Percentiles rank a stretch among this genome's conserved stretches.
phyloP scores from a whole-genome alignment of 495 filamentous ascomycete genomes.

The Daldinia vernicosa region DNA sequence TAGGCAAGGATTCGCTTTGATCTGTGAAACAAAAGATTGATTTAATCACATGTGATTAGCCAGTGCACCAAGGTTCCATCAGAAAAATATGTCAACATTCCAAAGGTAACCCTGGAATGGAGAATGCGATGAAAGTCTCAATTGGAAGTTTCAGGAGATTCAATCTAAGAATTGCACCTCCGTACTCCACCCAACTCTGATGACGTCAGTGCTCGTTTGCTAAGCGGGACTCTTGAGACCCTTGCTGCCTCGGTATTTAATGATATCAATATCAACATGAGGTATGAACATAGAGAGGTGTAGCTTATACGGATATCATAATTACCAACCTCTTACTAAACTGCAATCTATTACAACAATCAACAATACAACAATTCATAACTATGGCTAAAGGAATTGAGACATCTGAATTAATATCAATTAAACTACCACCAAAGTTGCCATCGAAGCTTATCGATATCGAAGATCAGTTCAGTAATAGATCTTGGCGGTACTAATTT shows the following conservation, averaged over 20 bases:
- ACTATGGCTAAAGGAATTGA: conserved; percentile 2
- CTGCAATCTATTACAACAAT: no score
- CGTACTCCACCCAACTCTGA: not conserved
- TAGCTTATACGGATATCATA: not conserved
- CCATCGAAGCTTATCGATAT: conserved; percentile 75
- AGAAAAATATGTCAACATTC: no score
- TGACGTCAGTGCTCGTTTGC: not conserved
- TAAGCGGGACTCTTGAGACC: not conserved
- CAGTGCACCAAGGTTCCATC: no score
- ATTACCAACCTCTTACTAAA: not conserved
- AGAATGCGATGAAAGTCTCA: not conserved
- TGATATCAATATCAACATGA: not conserved
- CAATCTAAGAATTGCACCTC: not conserved
- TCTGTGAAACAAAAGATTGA: not conserved
- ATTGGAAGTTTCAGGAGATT: not conserved
- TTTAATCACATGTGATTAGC: not conserved
- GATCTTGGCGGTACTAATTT: conserved; percentile 92
- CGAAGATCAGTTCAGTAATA: conserved; percentile 71
- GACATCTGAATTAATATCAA: not conserved
- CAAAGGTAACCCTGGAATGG: not conserved
- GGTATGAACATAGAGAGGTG: not conserved
- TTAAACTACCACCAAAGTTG: conserved; percentile 71
- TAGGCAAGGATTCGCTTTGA: not conserved
- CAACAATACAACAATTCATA: not conserved
- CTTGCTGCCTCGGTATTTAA: not conserved